Conservation (phyloP, 768 basidiomycete species). For the Amanita molliuscula region DNA sequence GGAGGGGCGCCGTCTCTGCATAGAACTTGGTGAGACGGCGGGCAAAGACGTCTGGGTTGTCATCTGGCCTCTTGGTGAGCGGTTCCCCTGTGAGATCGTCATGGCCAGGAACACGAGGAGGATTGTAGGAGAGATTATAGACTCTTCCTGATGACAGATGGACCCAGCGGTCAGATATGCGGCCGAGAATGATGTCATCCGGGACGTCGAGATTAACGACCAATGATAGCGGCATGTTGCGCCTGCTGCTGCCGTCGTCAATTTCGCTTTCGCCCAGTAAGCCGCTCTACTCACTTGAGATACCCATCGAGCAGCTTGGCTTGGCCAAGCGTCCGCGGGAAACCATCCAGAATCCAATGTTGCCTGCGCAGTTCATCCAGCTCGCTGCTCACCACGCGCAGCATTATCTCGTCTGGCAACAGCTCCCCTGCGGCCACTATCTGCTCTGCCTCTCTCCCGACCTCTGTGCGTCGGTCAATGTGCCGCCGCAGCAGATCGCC, state of each 20-base stretch:
- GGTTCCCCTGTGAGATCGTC: conserved; percentile 87
- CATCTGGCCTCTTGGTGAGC: conserved; percentile 81
- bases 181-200: conserved; percentile 73
- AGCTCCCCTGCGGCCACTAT: conserved; percentile 75
- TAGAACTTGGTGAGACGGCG: conserved; percentile 74
- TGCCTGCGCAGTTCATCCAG: conserved; percentile 45
- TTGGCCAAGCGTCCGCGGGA: conserved; percentile 84
- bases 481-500: conserved; percentile 84
- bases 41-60: conserved; percentile 75
- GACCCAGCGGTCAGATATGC: conserved; percentile 87
- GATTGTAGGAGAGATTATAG: conserved; percentile 86
- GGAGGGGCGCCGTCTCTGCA: conserved; percentile 68
- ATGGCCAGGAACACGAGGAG: conserved; percentile 63
- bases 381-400: conserved; percentile 65
- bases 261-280: neutral
- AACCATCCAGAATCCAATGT: conserved; percentile 92
- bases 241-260: conserved; percentile 31
- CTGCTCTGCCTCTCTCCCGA: conserved; percentile 66
- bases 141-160: conserved; percentile 83
- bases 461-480: conserved; percentile 61
- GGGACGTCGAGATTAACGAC: conserved; percentile 85
- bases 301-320: conserved; percentile 69
- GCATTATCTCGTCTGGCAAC: conserved; percentile 70
- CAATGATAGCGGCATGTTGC: conserved; percentile 59
- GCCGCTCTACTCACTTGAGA: conserved; percentile 40